Evolutionary conservation across 805 yeast species (phyloP).

Genomic region (Metschnikowia bowlesiae): DNA sequence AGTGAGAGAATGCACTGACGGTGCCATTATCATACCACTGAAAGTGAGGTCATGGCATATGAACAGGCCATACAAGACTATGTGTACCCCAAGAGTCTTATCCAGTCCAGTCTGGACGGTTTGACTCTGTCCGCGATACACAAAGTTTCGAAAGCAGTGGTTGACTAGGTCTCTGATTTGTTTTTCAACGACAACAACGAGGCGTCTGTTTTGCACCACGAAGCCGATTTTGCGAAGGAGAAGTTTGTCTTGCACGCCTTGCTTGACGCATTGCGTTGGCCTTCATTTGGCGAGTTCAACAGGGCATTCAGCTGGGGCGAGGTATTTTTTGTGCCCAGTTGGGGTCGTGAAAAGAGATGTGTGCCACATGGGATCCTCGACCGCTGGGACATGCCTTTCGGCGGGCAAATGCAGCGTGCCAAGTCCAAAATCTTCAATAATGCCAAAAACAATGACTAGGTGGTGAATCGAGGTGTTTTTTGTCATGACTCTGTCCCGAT

Average conservation of each 20-base stretch:
- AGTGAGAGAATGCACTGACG: conserved; percentile 41
- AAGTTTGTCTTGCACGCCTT: conserved; percentile 15
- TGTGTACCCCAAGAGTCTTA: conserved; percentile 37
- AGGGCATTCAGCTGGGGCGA: conserved; percentile 43
- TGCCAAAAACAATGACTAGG: not conserved
- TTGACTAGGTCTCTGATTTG: conserved; percentile 31
- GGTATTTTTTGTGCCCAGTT: conserved; percentile 53
- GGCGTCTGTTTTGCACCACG: conserved; percentile 2
- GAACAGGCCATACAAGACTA: conserved; percentile 43
- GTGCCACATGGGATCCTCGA: conserved; percentile 44
- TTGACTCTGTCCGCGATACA: conserved; percentile 48
- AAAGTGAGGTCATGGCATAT: conserved; percentile 22
- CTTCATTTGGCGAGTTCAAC: conserved; percentile 39
- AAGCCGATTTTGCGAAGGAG: not conserved
- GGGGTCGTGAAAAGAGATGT: conserved; percentile 36
- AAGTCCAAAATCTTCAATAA: no score
- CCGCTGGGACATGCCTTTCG: conserved; percentile 24
- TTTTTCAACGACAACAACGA: conserved; percentile 23
- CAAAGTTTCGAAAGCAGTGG: conserved; percentile 36
- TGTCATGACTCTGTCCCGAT: not conserved
- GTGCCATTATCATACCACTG: conserved; percentile 7
- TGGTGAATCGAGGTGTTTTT: not conserved
- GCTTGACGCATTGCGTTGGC: conserved; percentile 36
- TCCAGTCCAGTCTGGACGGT: conserved; percentile 39
- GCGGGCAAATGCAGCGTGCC: not conserved